Evolutionary conservation across 2,329 filamentous ascomycete species (phyloP), one percentile per base, ranked within the genome.

Genomic region (Furcasterigmium furcatum): DNA sequence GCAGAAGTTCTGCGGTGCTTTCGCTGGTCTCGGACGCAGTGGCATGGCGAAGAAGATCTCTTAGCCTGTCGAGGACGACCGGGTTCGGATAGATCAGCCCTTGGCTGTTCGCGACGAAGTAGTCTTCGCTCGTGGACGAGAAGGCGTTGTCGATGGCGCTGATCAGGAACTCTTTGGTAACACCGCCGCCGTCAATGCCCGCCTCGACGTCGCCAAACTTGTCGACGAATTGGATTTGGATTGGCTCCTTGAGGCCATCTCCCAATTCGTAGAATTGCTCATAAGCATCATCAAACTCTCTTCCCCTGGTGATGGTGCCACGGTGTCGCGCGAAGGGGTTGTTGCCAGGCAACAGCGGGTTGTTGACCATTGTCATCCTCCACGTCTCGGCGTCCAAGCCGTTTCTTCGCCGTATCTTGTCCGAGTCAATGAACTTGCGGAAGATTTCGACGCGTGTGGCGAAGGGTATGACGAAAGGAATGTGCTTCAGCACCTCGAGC

Each of bases 391-490:
- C 60, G 83, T 73, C 36, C 51, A 77, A 70, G 0, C 88, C 89
- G 22, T 77, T 72, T 52, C 90, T 74, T 50, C 90, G 74, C 51
- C 84, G 84, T 42, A 76, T 64, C 62, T 94, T 90, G 64, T 99
- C 94, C 5, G 91, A 73, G 24, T 80, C 69, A n/a, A 97, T 88
- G 56, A 97, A 97, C 58, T 96, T 84, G 24, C 91, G 82, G 64
- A 99, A 97, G 20, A 97, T 92, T 60, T 91, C 83, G 5, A 99
- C 94, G 39, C 94, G 77, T 0, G 88, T 94, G 30, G 88, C 82
- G 56, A 99, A 99, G 0, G 92, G 94, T 38, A 99, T 94, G 54
- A 92, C 88, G 62, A 97, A 99, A 0, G 94, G 94, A 84, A 99
- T 95, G 58, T 97, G 95, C 54, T 94, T 86, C 42, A 99, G 68